Evolutionary conservation across 768 basidiomycete species (phyloP), one percentile per base, ranked within the genome.

Genomic region (Kwoniella botswanensis): DNA sequence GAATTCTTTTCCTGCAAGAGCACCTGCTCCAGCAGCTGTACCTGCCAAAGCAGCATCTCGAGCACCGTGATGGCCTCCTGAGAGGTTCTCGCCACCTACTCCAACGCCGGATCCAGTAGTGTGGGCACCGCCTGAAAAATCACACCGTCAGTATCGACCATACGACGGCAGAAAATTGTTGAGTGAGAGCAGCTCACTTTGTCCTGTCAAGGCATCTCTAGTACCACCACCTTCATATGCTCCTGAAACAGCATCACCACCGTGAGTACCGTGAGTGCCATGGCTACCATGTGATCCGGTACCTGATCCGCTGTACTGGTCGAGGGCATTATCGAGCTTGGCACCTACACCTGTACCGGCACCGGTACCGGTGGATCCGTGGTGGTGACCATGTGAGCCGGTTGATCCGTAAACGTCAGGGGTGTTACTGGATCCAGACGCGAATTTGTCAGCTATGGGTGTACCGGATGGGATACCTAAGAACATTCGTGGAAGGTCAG

Each of bases 91-190:
- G 53, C 72, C 79, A n/a, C 67, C 66, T 12, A 61, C 43, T 12
- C 79, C 77, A 17, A 78, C 79, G 24, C 79, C 79, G 26, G 74
- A 55, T 17, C 77, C 76, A 35, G 77, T 78, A 13, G 72, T 71
- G 57, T 74, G 74, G 17, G 76, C 76, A 56, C 72, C 55, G 67
- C 75, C 76, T 77, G 52, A 56, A 4, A 55, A 11, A 21, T 53
- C 24, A 26, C 22, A 56, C 42, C 24, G 52, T 46, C 41, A 41
- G 46, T n/a, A 35, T 21, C 35, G 1, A 29, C 42, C 56, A 64
- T 65, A 22, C 17, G 43, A 21, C 60, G 60, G 15, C 15, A 4
- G 43, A 21, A 26, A 29, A 22, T 17, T 15, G 46, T 13, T 17
- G 43, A 56, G 3, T 2, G 24, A 41, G 7, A 66, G n/a, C n/a